Evolutionary conservation across 169 alveolate genomes (phyloP).

Genomic region (Eimeria mitis): DNA sequence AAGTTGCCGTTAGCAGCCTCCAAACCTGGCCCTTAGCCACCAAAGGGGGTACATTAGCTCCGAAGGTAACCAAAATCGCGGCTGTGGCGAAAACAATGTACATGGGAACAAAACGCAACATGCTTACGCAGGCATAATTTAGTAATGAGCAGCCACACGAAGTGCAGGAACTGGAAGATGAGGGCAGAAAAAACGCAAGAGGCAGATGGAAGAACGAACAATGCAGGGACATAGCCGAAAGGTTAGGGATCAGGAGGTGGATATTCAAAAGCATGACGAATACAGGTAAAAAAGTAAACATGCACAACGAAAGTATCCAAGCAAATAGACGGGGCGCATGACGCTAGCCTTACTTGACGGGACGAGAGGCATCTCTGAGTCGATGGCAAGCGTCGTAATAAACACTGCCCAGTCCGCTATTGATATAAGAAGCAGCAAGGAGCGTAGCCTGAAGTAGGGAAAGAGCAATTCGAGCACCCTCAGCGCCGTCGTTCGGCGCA

Average conservation of each 20-base stretch:
- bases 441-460: constrained; percentile 85
- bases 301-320: background rate
- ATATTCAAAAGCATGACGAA: background rate
- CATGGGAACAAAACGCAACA: background rate
- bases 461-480: constrained; percentile 83
- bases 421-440: constrained; percentile 83
- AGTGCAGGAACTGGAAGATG: background rate
- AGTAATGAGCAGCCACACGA: background rate
- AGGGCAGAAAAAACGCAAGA: background rate
- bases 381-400: constrained; percentile 67
- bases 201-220: background rate
- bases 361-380: constrained; percentile 76
- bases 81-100: constrained; percentile 62
- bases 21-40: constrained; percentile 90
- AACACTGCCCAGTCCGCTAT: constrained; percentile 83
- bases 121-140: background rate
- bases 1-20: constrained; percentile 89
- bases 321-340: no score
- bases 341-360: constrained; percentile 72
- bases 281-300: background rate
- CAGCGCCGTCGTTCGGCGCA: constrained; percentile 72
- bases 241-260: background rate
- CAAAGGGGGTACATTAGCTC: constrained; percentile 88
- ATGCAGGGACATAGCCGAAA: background rate
- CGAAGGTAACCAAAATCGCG: constrained; percentile 81